Base-by-base conservation (phyloP, 768 basidiomycete genomes). In the Lactarius indigo region DNA sequence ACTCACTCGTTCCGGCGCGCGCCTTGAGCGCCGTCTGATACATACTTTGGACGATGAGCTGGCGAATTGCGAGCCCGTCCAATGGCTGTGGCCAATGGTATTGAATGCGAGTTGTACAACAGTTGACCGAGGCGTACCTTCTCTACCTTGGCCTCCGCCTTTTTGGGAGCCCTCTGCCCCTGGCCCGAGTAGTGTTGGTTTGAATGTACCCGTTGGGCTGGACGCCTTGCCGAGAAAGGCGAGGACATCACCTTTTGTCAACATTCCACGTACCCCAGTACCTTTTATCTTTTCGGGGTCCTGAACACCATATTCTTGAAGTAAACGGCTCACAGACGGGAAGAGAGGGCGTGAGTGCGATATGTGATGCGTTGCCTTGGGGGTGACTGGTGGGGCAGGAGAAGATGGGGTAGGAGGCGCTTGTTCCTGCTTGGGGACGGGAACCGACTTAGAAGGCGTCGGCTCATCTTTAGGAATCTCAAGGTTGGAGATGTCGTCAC, bases 201-300 rank as follows among this genome's bases (percentile, higher is more conserved):
- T 89, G 78, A 82, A 91, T 3, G 91, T 90, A 42, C 93, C 94
- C 23, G 83, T 80, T 0, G 94, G 91, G 41, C 83, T 81, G 13
- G 88, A 88, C 23, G 94, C 91, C 76, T 88, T 88, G 23, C 96
- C 96, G 6, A 97, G 81, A 77, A 86, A 88, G 3, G 92, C 80
- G 33, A 99, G 83, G 1, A 98, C 89, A 74, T 99, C 96, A 13
- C 97, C 97, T 76, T 98, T 98, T 57, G 96, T 98, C 67, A 98
- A 76, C 90, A 95, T 96, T 17, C 97, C 96, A 42, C 91, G 84
- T 61, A 92, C 81, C 58, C 96, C 96, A 2, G 94, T 96, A 7
- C 91, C 95, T 69, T 88, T 89, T 75, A 99, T 91, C 63, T 81
- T 79, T 60, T 85, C 84, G 28, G 85, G 78, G 68, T 88, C 82